Conservation (phyloP, 257 asterid genomes). For the Sherardia arvensis region DNA sequence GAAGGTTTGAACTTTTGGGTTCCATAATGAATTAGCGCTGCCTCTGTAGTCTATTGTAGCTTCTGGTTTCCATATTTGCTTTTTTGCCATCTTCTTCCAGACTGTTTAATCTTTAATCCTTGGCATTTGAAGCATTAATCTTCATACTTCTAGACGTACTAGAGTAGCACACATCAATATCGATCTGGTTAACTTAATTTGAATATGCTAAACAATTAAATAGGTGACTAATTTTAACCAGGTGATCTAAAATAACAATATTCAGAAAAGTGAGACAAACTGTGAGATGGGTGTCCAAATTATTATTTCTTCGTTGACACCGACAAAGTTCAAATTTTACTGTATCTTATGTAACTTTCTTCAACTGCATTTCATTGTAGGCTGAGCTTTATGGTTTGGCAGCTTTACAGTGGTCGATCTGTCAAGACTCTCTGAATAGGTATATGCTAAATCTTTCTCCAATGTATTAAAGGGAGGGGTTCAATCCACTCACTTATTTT, state of each 20-base stretch:
- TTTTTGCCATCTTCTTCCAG: background rate
- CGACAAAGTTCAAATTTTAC: background rate
- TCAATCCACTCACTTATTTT: no score
- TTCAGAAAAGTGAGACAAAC: background rate
- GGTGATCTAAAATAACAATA: background rate
- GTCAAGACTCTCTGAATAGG: constrained; percentile 83
- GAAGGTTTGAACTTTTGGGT: background rate
- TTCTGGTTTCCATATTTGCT: background rate
- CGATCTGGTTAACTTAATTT: background rate
- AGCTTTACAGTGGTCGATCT: constrained; percentile 95
- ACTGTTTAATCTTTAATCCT: background rate
- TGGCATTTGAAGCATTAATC: background rate
- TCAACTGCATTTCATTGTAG: constrained; percentile 25
- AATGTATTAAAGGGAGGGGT: no score
- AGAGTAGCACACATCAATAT: background rate
- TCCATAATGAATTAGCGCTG: background rate
- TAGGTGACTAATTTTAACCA: background rate
- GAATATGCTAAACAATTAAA: background rate
- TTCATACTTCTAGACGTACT: background rate
- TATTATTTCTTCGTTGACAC: background rate
- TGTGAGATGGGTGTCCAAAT: background rate
- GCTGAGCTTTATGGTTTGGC: constrained; percentile 84
- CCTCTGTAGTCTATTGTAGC: background rate
- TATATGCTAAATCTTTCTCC: constrained; percentile 4
- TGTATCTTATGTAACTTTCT: background rate